Percentiles rank a stretch among this genome's conserved stretches.
Evolutionary conservation across 805 yeast species (phyloP).

Genomic region (Ogataea salicorniae): DNA sequence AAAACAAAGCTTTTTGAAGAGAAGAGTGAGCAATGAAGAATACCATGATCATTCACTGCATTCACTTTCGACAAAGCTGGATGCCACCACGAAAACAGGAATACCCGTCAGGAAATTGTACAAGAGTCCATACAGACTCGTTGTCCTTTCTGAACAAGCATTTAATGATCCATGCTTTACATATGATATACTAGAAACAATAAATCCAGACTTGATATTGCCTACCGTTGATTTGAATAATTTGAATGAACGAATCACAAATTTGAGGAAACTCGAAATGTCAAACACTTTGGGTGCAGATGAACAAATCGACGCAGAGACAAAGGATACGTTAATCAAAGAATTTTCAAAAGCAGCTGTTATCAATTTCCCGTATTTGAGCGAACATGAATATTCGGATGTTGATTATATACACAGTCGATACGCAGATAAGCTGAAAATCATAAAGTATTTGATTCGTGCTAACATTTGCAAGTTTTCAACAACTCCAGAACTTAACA

Average conservation of each 20-base stretch:
- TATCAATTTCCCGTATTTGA: conserved; percentile 13
- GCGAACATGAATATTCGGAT: conserved; percentile 7
- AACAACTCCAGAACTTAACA: too few relatives aligned
- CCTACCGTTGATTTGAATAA: too few relatives aligned
- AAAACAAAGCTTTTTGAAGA: conserved; percentile 7
- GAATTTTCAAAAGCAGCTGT: conserved; percentile 1
- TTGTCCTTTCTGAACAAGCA: conserved; percentile 6
- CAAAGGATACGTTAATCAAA: background rate
- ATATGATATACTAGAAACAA: background rate
- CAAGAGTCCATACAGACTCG: conserved; percentile 4
- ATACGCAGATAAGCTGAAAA: conserved; percentile 11
- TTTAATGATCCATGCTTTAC: conserved; percentile 3
- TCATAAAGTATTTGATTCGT: conserved; percentile 8
- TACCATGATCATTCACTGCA: conserved; percentile 17
- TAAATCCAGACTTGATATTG: conserved; percentile 8
- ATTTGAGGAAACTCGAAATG: too few relatives aligned
- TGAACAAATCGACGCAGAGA: background rate
- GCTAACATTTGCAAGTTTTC: background rate
- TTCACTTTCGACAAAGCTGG: conserved; percentile 16
- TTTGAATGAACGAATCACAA: background rate
- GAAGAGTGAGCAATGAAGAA: conserved; percentile 16
- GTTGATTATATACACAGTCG: conserved; percentile 9
- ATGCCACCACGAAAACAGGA: background rate
- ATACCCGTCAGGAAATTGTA: background rate
- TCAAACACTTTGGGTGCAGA: too few relatives aligned